A percentile compares a stretch with the other conserved stretches of the same genome.
Evolutionary conservation across 2,329 filamentous ascomycete species (phyloP).

Genomic region (Penicillium aurantiogriseum): DNA sequence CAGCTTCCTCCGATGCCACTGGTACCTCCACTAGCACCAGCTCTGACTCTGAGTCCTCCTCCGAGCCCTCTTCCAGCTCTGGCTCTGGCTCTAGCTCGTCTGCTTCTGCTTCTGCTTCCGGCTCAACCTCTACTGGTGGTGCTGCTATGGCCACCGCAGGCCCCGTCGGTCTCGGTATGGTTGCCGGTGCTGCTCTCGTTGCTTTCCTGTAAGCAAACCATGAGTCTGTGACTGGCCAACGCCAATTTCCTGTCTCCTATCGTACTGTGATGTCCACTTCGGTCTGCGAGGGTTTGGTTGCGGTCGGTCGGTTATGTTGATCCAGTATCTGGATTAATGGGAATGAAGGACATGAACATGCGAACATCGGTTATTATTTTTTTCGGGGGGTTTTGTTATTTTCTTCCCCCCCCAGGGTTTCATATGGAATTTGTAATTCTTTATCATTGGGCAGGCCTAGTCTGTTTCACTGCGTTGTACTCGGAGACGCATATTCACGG

Average conservation of each 20-base stretch:
- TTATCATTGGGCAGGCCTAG: conserved; percentile 4
- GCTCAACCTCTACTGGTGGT: conserved; percentile 30
- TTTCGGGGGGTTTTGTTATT: background rate
- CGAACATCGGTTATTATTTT: conserved; percentile 13
- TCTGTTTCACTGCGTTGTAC: conserved; percentile 6
- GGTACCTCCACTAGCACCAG: conserved; percentile 9
- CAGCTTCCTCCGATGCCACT: conserved; percentile 20
- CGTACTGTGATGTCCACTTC: background rate
- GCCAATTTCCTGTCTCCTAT: background rate
- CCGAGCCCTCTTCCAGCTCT: conserved; percentile 2
- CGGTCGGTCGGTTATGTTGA: background rate
- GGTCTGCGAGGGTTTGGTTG: background rate
- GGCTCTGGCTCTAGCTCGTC: conserved; percentile 7
- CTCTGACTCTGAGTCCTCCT: background rate
- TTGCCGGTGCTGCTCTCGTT: conserved; percentile 45
- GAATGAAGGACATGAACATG: conserved; percentile 24
- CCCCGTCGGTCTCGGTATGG: conserved; percentile 37
- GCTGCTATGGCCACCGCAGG: conserved; percentile 39
- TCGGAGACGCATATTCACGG: conserved; percentile 13
- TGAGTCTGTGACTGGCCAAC: background rate
- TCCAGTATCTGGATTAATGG: background rate
- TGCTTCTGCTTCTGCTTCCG: conserved; percentile 7
- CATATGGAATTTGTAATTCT: conserved; percentile 19
- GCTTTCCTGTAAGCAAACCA: conserved; percentile 41
- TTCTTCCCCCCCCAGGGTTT: background rate